A percentile compares a stretch with the other conserved stretches of the same genome.
Conservation (phyloP, 495 filamentous ascomycete species). For the Neurospora pannonica region DNA sequence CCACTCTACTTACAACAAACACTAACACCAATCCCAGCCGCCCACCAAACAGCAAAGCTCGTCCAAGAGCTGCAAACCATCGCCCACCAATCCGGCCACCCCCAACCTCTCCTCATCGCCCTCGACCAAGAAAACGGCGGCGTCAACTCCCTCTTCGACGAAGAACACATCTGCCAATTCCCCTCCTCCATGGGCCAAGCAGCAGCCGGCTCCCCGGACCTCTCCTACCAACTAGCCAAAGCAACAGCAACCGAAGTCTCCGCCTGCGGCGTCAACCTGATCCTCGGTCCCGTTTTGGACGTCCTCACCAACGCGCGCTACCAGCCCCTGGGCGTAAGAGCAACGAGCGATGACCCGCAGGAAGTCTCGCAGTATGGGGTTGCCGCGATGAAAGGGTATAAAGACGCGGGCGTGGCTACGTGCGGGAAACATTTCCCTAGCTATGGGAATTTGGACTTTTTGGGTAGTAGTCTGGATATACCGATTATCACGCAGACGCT, state of each 20-base stretch:
- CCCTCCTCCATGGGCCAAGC: conserved; percentile 87
- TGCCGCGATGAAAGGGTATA: conserved; percentile 80
- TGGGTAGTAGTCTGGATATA: conserved; percentile 76
- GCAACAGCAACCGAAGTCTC: conserved; percentile 80
- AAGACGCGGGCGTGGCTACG: conserved; percentile 72
- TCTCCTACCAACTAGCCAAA: conserved; percentile 74
- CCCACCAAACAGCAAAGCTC: conserved; percentile 70
- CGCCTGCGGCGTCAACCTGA: conserved; percentile 82
- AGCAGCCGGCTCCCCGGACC: conserved; percentile 51
- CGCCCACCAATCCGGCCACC: conserved; percentile 77
- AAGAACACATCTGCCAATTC: conserved; percentile 83
- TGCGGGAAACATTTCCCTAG: conserved; percentile 92
- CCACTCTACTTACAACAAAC: not conserved
- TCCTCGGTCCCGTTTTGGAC: conserved; percentile 83
- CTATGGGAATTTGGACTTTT: conserved; percentile 85
- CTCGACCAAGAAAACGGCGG: conserved; percentile 92
- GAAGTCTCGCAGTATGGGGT: conserved; percentile 82
- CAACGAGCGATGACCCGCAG: conserved; percentile 77
- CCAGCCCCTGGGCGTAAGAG: conserved; percentile 76
- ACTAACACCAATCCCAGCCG: conserved; percentile 44
- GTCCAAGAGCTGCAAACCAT: conserved; percentile 81
- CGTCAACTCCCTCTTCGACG: conserved; percentile 87
- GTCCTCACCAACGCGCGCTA: conserved; percentile 82
- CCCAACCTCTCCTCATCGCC: conserved; percentile 73
- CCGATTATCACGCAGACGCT: conserved; percentile 87